phyloP scores from a whole-genome alignment of 306 rosid genomes.

The Dryas drummondii region DNA sequence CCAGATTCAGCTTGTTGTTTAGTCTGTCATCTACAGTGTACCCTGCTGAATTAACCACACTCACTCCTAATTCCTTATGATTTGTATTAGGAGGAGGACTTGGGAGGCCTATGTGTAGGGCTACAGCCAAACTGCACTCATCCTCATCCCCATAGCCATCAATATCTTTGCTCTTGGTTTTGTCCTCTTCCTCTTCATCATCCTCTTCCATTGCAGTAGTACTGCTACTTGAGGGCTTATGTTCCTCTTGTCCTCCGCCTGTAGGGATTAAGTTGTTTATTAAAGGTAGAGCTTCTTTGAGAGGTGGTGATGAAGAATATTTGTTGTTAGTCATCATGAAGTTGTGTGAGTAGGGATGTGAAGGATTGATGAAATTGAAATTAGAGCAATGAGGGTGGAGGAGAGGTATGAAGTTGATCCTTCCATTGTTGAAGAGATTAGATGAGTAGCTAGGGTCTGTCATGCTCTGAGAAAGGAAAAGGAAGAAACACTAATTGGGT shows the following conservation, averaged over 20 bases:
- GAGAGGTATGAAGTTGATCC: slow-evolving; percentile 56
- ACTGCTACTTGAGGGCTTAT: slow-evolving; percentile 23
- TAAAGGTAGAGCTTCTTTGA: slow-evolving; percentile 63
- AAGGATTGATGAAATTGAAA: background rate
- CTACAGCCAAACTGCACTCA: slow-evolving; percentile 30
- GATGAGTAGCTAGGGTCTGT: slow-evolving; percentile 53
- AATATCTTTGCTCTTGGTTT: slow-evolving; percentile 18
- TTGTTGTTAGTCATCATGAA: background rate
- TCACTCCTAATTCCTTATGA: slow-evolving; percentile 7
- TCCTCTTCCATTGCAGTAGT: background rate
- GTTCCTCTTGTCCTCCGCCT: slow-evolving; percentile 2
- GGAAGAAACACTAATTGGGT: background rate
- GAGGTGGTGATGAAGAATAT: slow-evolving; percentile 21
- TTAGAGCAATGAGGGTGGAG: slow-evolving; percentile 29
- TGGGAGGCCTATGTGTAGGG: slow-evolving; percentile 68
- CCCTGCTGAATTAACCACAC: slow-evolving; percentile 26
- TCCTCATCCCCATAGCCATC: slow-evolving; percentile 4
- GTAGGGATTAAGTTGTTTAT: slow-evolving; percentile 46
- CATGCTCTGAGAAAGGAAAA: slow-evolving; percentile 34
- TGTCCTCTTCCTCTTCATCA: background rate
- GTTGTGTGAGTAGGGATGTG: slow-evolving; percentile 4
- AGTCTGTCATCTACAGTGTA: slow-evolving; percentile 11
- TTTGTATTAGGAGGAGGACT: slow-evolving; percentile 21
- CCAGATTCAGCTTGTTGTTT: slow-evolving; percentile 30
- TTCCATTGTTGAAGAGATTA: slow-evolving; percentile 33